Evolutionary conservation across 2,329 filamentous ascomycete species (phyloP).

Genomic region (Claviceps sp.): DNA sequence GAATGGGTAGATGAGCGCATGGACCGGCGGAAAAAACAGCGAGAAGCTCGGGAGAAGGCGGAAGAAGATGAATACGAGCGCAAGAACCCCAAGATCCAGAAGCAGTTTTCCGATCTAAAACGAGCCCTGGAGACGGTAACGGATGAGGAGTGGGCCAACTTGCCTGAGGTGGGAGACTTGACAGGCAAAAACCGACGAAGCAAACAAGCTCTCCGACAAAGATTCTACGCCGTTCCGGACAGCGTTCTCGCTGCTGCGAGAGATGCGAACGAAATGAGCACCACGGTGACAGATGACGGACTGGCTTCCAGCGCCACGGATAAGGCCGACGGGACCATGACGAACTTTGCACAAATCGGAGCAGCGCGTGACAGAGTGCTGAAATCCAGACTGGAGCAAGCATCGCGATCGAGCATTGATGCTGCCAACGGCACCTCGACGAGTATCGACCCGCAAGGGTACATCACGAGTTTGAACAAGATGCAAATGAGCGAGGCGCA

Average conservation of each 20-base stretch:
- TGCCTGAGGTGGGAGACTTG: slow-evolving; percentile 92
- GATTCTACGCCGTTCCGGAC: slow-evolving; percentile 94
- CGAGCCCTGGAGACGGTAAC: slow-evolving; percentile 75
- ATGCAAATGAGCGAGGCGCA: slow-evolving; percentile 68
- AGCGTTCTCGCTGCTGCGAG: slow-evolving; percentile 82
- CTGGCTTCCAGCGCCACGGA: slow-evolving; percentile 25
- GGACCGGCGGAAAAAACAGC: slow-evolving; percentile 79
- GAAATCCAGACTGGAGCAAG: slow-evolving; percentile 85
- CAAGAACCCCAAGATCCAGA: slow-evolving; percentile 95
- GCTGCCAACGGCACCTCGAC: slow-evolving; percentile 69
- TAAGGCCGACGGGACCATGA: slow-evolving; percentile 75
- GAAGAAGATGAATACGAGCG: slow-evolving; percentile 92
- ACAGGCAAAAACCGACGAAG: slow-evolving; percentile 84
- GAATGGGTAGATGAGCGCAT: slow-evolving; percentile 94
- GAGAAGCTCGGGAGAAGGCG: slow-evolving; percentile 85
- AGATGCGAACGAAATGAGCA: slow-evolving; percentile 69
- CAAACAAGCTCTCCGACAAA: slow-evolving; percentile 68
- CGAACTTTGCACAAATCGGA: slow-evolving; percentile 95
- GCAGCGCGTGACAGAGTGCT: slow-evolving; percentile 92
- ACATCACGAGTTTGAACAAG: slow-evolving; percentile 81
- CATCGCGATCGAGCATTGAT: slow-evolving; percentile 54
- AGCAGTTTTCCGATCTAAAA: slow-evolving; percentile 95
- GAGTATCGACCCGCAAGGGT: slow-evolving; percentile 88
- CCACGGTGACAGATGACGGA: slow-evolving; percentile 76
- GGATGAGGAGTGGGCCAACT: slow-evolving; percentile 90